Evolutionary conservation across 768 basidiomycete species (phyloP).

Genomic region (Psilocybe sp.): DNA sequence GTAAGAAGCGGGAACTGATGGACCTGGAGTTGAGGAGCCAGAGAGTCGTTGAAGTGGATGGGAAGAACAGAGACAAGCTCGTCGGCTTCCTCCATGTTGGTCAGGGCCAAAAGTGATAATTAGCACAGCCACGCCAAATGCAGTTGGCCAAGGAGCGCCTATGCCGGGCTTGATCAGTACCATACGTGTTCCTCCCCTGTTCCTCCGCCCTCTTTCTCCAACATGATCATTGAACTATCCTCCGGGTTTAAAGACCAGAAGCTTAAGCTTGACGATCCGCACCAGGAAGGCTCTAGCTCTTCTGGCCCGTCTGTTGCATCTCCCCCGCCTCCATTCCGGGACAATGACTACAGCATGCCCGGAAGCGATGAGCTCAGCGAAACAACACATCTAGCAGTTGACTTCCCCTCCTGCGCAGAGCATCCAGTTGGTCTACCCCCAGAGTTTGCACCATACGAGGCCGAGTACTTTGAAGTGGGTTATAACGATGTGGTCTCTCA

Average conservation of each 20-base stretch:
- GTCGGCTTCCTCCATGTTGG: slow-evolving; percentile 42
- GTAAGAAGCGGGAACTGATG: slow-evolving; percentile 81
- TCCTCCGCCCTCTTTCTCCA: too few relatives aligned
- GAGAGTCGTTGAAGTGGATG: slow-evolving; percentile 64
- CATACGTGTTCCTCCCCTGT: too few relatives aligned
- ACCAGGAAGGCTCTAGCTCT: too few relatives aligned
- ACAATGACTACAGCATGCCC: background rate
- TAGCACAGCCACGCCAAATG: background rate
- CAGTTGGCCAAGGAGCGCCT: background rate
- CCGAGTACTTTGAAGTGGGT: slow-evolving; percentile 4
- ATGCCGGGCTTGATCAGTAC: background rate
- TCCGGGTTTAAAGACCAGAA: too few relatives aligned
- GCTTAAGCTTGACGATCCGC: too few relatives aligned
- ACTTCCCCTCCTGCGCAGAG: background rate
- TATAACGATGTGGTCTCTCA: slow-evolving; percentile 45
- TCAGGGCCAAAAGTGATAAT: background rate
- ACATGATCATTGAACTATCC: too few relatives aligned
- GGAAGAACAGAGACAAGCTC: slow-evolving; percentile 68
- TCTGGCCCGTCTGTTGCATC: too few relatives aligned
- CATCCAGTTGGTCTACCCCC: slow-evolving; percentile 1
- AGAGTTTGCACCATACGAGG: slow-evolving; percentile 4
- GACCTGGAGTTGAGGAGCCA: slow-evolving; percentile 64
- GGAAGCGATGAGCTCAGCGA: background rate
- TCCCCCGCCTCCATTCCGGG: too few relatives aligned
- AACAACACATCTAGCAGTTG: background rate